Base-by-base conservation (phyloP, 2,329 filamentous ascomycete genomes). In the Albophoma yamanashiensis region DNA sequence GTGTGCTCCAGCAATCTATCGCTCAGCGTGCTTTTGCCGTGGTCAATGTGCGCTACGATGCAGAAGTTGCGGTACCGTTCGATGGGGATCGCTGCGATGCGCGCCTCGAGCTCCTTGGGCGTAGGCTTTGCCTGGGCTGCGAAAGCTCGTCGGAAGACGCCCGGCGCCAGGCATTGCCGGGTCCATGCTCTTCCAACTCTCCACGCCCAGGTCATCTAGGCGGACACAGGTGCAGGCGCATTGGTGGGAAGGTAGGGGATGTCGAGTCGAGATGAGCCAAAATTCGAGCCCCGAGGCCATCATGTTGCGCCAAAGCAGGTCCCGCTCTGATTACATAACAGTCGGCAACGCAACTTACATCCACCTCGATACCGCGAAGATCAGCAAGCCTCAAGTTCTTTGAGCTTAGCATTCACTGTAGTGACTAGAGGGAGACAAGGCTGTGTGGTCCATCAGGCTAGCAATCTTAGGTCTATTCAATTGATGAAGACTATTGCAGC, bases 1-100 rank as follows among this genome's bases (percentile, higher is more conserved):
- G 94, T 99, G 64, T 95, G 80, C 79, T 99, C 94, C 63, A 99
- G 83, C 59, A 99, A 78, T 3, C 94, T 88, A 70, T 99, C 94
- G 66, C 89, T 93, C 58, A 99, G 85, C 5, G 94, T 99, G 71
- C 90, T 96, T 76, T 99, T 99, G 69, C 94, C 94, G 85, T 99
- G 94, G 73, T 99, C 94, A 71, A 99, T 95, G 73, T 99, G 94
- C 12, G 94, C 94, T 58, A 99, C 93, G 69, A 99, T 97, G 75
- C 94, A 99, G 74, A 99, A 99, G 74, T 99, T 99, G 64, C 94
- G 88, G 66, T 86, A 93, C 25, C 89, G 84, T 60, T 89, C 85
- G 68, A 92, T 88, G 2, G 89, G 89, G 59, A 93, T 92, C 7
- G 83, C 85, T 20, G 85, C 79, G 62, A 93, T 92, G 64, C 85